Conservation (phyloP, 352 stramenopile genomes). For the Globisporangium carolinianum region DNA sequence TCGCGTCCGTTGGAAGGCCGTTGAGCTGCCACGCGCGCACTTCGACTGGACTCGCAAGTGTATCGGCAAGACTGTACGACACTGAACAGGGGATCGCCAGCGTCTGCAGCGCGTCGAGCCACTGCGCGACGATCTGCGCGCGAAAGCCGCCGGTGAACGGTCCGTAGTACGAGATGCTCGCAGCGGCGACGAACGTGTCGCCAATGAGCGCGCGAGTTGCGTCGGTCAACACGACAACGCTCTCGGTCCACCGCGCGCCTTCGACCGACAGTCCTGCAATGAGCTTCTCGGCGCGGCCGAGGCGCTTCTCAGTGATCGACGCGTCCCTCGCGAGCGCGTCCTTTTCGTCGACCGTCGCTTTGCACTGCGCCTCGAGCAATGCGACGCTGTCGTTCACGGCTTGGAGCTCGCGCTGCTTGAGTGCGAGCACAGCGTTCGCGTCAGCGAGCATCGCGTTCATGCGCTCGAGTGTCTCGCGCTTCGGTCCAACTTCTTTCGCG, state of each 20-base stretch:
- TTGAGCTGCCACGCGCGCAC: constrained; percentile 92
- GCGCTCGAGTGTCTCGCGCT: constrained; percentile 86
- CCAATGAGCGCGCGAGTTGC: constrained; percentile 85
- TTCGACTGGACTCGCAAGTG: constrained; percentile 86
- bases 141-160: constrained; percentile 90
- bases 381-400: constrained; percentile 89
- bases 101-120: constrained; percentile 56
- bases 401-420: constrained; percentile 87
- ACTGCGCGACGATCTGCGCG: constrained; percentile 64
- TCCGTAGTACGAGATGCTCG: constrained; percentile 92
- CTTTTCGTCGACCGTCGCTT: constrained; percentile 89
- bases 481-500: constrained; percentile 91
- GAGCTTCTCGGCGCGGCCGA: constrained; percentile 88
- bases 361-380: constrained; percentile 83
- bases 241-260: constrained; percentile 91
- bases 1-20: constrained; percentile 86
- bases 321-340: constrained; percentile 84
- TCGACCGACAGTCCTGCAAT: constrained; percentile 88
- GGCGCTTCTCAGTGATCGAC: constrained; percentile 82
- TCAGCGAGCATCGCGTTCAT: constrained; percentile 89
- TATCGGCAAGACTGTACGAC: constrained; percentile 65
- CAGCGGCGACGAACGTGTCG: constrained; percentile 90
- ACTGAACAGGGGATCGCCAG: constrained; percentile 68
- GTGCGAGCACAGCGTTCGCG: constrained; percentile 80
- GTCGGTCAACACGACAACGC: constrained; percentile 63